A percentile compares a stretch with the other conserved stretches of the same genome.
Conservation (phyloP, 345 rosid genomes). For the Eucalyptus brandiana region DNA sequence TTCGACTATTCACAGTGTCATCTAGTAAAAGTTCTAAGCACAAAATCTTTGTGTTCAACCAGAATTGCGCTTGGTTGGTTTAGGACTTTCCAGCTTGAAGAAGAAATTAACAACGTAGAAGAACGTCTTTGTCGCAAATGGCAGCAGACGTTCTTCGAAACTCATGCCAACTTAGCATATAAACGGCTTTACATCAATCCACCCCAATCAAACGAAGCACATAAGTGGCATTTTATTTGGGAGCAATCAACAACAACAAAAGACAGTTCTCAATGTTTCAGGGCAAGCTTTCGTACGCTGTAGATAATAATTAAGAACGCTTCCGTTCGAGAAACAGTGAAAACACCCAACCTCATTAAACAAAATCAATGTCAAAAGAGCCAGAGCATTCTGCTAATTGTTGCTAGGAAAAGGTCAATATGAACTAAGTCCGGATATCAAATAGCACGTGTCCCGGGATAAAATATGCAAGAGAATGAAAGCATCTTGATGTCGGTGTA, state of each 20-base stretch:
- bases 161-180: background rate
- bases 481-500: background rate
- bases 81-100: background rate
- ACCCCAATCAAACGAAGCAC: background rate
- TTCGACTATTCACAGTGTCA: background rate
- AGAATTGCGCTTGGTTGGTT: background rate
- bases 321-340: background rate
- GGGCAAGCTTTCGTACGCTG: background rate
- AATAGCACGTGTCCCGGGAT: background rate
- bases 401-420: background rate
- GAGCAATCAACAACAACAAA: background rate
- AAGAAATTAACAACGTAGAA: background rate
- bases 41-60: background rate
- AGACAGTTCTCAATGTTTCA: background rate
- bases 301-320: background rate
- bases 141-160: background rate
- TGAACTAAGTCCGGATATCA: background rate
- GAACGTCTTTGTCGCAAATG: background rate
- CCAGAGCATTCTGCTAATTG: background rate
- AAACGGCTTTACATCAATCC: background rate
- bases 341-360: background rate
- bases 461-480: background rate
- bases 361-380: background rate
- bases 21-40: background rate
- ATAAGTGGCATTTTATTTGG: background rate